Evolutionary conservation across 805 yeast species (phyloP).

Genomic region (Pachysolen tannophilus): DNA sequence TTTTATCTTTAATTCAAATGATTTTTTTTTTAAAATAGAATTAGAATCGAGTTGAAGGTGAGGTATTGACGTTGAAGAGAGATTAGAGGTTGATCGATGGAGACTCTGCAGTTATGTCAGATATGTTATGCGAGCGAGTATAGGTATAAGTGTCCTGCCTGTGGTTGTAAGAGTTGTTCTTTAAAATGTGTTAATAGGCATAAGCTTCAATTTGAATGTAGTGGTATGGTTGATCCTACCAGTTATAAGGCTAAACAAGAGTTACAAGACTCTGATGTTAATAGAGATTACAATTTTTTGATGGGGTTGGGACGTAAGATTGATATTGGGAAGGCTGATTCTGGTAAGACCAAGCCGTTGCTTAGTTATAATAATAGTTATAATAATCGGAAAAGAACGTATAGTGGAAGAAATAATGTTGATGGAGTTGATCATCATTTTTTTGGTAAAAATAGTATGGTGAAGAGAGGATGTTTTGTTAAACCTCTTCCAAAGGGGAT

Average conservation of each 20-base stretch:
- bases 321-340: conserved; percentile 49
- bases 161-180: conserved; percentile 60
- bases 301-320: conserved; percentile 51
- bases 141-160: conserved; percentile 79
- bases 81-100: not conserved
- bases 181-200: conserved; percentile 65
- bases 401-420: conserved; percentile 10
- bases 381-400: conserved; percentile 16
- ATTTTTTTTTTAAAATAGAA: too few species aligned
- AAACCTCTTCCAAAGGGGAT: conserved; percentile 62
- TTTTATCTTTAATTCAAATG: too few species aligned
- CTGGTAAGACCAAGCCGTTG: conserved; percentile 13
- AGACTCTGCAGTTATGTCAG: conserved; percentile 28
- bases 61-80: too few species aligned
- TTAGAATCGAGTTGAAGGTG: too few species aligned
- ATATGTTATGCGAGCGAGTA: conserved; percentile 33
- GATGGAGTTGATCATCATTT: conserved; percentile 1
- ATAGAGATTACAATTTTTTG: conserved; percentile 79
- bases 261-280: conserved; percentile 44
- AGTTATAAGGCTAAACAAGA: conserved; percentile 42
- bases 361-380: conserved; percentile 7
- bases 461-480: conserved; percentile 61
- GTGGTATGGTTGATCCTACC: conserved; percentile 58
- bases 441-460: conserved; percentile 17
- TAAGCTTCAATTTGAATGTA: conserved; percentile 52